Base-by-base conservation (phyloP, 805 yeast species). In the Saccharomycopsis lassenensis region DNA sequence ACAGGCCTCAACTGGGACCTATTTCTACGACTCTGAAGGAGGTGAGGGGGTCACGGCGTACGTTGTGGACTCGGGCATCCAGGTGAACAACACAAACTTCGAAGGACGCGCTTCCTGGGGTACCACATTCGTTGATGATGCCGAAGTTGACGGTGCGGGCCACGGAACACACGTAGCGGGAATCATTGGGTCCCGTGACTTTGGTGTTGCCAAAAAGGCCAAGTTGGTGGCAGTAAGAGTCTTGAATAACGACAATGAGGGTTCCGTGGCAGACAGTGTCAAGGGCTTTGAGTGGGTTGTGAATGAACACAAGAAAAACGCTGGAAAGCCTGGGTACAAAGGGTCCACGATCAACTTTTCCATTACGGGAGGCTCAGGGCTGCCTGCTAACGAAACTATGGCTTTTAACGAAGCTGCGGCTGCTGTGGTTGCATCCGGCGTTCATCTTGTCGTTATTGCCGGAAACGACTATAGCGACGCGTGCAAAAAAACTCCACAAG, bases 111-210 rank as follows among this genome's bases (percentile, higher is more conserved):
- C n/a, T n/a, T n/a, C n/a, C n/a, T n/a, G n/a, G n/a, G n/a, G n/a
- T n/a, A n/a, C n/a, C n/a, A 15, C 6, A 6, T 29, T 14, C 14
- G 18, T 57, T 35, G 77, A 76, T 50, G 85, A 76, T 49, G 67
- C 66, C 36, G 85, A 77, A 47, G 51, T 64, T 30, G 95, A 86
- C 55, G 89, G 85, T 35, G 80, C 82, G 50, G 95, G 95, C 36
- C 95, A 86, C 59, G 95, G 95, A 52, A 83, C 94, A 31, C 95
- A 86, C 54, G 83, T 93, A 62, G 95, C 95, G 11, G 96, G 95
- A 59, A 84, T 91, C 23, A 82, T 86, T 50, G 94, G 77, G 33
- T 81, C 93, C 18, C 63, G 65, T 43, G 62, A 71, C 35, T 82
- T 77, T 47, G 94, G 94, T 62, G 82, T 83, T 37, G 87, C 94